Evolutionary conservation across 2,329 filamentous ascomycete genomes (phyloP), one percentile per base, ranked within the genome.

Genomic region (Calonectria honghensis): DNA sequence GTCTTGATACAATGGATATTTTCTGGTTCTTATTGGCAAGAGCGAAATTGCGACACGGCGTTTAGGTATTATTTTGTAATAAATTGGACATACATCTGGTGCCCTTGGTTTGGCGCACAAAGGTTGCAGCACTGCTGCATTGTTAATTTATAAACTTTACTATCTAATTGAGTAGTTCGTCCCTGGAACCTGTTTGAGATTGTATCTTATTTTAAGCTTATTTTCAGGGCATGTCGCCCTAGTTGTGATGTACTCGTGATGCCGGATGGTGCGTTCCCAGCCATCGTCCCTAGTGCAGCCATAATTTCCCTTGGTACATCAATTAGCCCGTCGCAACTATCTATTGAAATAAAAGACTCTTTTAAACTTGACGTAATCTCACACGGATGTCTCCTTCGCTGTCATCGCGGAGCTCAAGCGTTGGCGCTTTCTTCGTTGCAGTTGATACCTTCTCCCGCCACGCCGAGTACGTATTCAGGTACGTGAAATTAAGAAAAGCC

Each of bases 131-230:
- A 48, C 45, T 31, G 20, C 27, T 31, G 18, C 51, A 54, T 7
- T 32, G 51, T 31, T 54, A 31, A 31, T 54, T 54, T n/a, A 57
- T 18, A 63, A 63, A 63, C 57, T 39, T 63, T 41, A 41, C 3
- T 14, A 63, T 39, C 24, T 6, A 14, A 29, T 63, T 41, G 24
- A 37, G 39, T 27, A 14, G 9, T 10, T 63, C n/a, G 14, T 18
- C 37, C 18, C 10, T 20, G 27, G 7, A 16, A 20, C 20, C 18
- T 20, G 9, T 29, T 39, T 41, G 39, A 41, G 16, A 20, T 6
- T 35, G n/a, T 31, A 11, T 24, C 35, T 41, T 41, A 63, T 41
- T 41, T 41, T 63, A 63, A 63, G 57, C 57, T 63, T 63, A 63
- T 63, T 63, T 63, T 20, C 24, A 20, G 41, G 32, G 32, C 14